These are phyloP conservation scores for Boletus vinaceobasis DNA, from an alignment of 768 basidiomycete genomes.

Conservation along the genomic window DNA sequence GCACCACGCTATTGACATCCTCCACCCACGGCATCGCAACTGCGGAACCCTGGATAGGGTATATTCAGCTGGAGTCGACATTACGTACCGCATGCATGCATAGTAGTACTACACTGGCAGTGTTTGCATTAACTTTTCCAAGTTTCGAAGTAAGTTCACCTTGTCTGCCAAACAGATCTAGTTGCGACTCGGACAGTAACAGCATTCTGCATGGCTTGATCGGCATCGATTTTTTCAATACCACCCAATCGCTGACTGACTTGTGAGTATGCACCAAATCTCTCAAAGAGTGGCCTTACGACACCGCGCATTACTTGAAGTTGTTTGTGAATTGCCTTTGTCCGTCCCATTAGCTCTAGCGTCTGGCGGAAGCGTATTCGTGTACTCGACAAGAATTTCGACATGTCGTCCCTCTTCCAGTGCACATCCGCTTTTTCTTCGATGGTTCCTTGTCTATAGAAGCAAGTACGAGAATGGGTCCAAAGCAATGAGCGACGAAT, in stretches of 20 bases:
- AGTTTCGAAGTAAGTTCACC: not conserved
- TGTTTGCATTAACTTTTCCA: not conserved
- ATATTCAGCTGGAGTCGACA: not conserved
- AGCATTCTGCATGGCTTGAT: not conserved
- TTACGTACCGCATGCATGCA: not conserved
- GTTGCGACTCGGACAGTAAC: not conserved
- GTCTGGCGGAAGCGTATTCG: not conserved
- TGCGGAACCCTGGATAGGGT: not conserved
- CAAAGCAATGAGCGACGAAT: too few species aligned
- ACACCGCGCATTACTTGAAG: not conserved
- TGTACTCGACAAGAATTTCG: not conserved
- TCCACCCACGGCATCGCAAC: not conserved
- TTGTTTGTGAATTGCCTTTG: not conserved
- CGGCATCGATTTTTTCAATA: not conserved
- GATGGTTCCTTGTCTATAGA: too few species aligned
- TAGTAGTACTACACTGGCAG: not conserved
- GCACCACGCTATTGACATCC: not conserved
- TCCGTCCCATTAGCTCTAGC: not conserved
- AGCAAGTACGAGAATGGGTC: too few species aligned
- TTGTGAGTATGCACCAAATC: not conserved
- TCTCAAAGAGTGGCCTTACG: not conserved
- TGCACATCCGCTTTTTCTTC: not conserved
- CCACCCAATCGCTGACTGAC: not conserved
- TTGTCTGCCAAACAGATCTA: not conserved
- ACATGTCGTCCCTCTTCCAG: not conserved